These are phyloP conservation scores for Nothophoma quercina DNA, from an alignment of 2,329 filamentous ascomycete species.

Conservation along the genomic window DNA sequence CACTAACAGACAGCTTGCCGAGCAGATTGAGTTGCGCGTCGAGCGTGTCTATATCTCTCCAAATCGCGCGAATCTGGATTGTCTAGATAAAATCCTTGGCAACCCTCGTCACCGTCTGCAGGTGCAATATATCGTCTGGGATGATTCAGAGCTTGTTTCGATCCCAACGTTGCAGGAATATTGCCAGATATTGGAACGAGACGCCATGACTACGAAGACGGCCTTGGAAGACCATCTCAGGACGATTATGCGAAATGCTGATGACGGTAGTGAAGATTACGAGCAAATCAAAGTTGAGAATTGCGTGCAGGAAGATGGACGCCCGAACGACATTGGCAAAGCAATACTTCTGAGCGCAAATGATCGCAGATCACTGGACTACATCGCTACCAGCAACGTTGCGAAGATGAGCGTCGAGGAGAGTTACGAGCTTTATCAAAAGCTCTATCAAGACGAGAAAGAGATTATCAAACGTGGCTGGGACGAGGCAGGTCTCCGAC, in stretches of 20 bases:
- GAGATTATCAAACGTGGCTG: slow-evolving; percentile 33
- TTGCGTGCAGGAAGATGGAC: not conserved
- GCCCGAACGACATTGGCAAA: slow-evolving; percentile 26
- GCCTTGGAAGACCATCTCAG: slow-evolving; percentile 1
- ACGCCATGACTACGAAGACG: not conserved
- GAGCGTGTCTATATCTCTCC: slow-evolving; percentile 53
- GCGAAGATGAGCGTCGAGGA: slow-evolving; percentile 32
- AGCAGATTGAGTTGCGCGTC: slow-evolving; percentile 37
- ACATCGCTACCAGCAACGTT: slow-evolving; percentile 22
- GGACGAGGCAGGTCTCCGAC: slow-evolving; percentile 45
- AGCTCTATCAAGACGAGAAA: slow-evolving; percentile 45
- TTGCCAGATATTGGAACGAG: not conserved
- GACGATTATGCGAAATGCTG: not conserved
- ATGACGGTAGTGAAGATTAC: not conserved
- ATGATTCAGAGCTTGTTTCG: slow-evolving; percentile 44
- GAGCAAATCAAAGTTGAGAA: slow-evolving; percentile 2
- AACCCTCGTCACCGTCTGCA: slow-evolving; percentile 43
- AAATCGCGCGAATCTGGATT: slow-evolving; percentile 50
- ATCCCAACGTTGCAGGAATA: slow-evolving; percentile 25
- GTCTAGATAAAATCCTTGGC: slow-evolving; percentile 48
- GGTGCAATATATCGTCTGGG: slow-evolving; percentile 53
- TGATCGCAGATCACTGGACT: slow-evolving; percentile 22
- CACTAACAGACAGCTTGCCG: slow-evolving; percentile 22
- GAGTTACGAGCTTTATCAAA: slow-evolving; percentile 39
- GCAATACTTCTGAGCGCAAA: slow-evolving; percentile 22